A percentile compares a stretch with the other conserved stretches of the same genome.
Evolutionary conservation across 768 basidiomycete genomes (phyloP).

Genomic region (Mycena epipterygia): DNA sequence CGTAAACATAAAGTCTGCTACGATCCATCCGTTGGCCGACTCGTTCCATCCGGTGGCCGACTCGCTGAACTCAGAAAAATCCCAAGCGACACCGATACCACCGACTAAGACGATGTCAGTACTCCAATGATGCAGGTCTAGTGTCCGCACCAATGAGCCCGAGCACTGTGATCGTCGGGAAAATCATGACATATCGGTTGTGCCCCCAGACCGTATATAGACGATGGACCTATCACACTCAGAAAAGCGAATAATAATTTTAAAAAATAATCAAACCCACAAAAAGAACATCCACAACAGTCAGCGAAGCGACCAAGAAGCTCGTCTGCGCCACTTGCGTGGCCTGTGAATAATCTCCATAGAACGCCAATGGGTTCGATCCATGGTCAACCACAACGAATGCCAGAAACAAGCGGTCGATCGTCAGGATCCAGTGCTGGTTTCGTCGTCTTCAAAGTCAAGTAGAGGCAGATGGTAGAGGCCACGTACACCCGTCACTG

Average conservation of each 20-base stretch:
- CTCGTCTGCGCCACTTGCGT: slow-evolving; percentile 5
- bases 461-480: too few species aligned
- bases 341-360: slow-evolving; percentile 10
- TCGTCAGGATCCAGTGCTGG: slow-evolving; percentile 20
- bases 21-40: slow-evolving; percentile 24
- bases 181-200: slow-evolving; percentile 15
- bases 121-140: too few species aligned
- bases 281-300: slow-evolving; percentile 10
- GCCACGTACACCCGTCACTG: slow-evolving; percentile 17
- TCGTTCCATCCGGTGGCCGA: not conserved
- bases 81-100: not conserved
- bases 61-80: slow-evolving; percentile 11
- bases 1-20: slow-evolving; percentile 8
- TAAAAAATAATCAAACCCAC: not conserved
- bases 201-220: slow-evolving; percentile 15
- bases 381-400: slow-evolving; percentile 1
- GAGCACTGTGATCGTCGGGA: not conserved
- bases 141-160: slow-evolving; percentile 16
- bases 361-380: not conserved
- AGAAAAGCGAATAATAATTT: not conserved
- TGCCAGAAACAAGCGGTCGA: slow-evolving; percentile 20
- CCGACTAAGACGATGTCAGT: not conserved
- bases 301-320: slow-evolving; percentile 9
- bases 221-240: slow-evolving; percentile 21
- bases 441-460: not conserved